phyloP scores from a whole-genome alignment of 805 yeast genomes.

The Monosporozyma yasuniensis region DNA sequence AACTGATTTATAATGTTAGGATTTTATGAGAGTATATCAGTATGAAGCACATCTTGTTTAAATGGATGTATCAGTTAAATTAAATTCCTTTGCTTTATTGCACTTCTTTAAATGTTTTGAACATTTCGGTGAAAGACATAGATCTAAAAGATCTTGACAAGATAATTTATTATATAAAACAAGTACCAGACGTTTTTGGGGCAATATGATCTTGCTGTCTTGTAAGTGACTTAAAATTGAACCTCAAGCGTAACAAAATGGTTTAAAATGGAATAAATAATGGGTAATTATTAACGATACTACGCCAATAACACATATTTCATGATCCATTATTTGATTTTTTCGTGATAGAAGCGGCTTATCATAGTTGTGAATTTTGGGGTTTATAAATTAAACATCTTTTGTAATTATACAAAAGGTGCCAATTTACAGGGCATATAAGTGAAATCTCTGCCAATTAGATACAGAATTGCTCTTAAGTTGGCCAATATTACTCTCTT shows the following conservation, averaged over 20 bases:
- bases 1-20: too few relatives aligned
- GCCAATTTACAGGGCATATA: neutral
- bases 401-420: neutral
- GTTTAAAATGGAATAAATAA: neutral
- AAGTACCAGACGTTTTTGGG: neutral
- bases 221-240: neutral
- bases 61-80: too few relatives aligned
- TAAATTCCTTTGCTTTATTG: neutral
- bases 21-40: too few relatives aligned
- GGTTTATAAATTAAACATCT: neutral
- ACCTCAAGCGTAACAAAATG: neutral
- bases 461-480: too few relatives aligned
- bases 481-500: too few relatives aligned
- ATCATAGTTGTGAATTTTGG: neutral
- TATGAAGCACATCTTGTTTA: too few relatives aligned
- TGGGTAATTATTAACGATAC: neutral
- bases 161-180: neutral
- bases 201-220: neutral
- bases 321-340: neutral
- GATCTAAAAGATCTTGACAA: neutral
- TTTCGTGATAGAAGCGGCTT: neutral
- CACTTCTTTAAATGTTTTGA: neutral
- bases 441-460: neutral
- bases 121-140: neutral
- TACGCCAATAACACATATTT: neutral